Evolutionary conservation across 2,329 filamentous ascomycete genomes (phyloP), one percentile per base, ranked within the genome.

Genomic region (Aspergillus quadricinctus): DNA sequence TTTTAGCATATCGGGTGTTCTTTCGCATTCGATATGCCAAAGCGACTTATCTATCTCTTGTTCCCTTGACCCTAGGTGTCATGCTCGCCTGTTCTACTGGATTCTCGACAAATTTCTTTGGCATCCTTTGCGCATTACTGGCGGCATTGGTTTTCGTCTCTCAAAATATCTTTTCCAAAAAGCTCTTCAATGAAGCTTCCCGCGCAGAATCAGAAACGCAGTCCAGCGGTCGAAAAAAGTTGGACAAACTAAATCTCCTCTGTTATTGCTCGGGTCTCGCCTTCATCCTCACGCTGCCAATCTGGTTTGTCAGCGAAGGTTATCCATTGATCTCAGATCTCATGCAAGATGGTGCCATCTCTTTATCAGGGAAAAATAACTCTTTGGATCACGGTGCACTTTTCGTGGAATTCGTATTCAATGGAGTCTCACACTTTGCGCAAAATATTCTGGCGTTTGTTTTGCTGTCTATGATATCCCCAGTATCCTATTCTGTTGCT

Each of bases 101-200:
- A 68, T 92, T 96, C 65, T 88, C 86, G 23, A 93, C 90, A 29
- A 92, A 99, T 69, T 83, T 97, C 60, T 82, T 94, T 52, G 94
- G 94, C n/a, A 88, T 99, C 19, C 67, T 93, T 10, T 93, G 92
- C 67, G 92, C 94, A 3, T 87, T 99, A 40, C 79, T 90, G 35
- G 92, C 91, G n/a, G 91, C 94, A 7, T 79, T 97, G 55, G 88
- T 97, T 62, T 99, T 99, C 69, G 94, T 99, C 37, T 94, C 92
- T 0, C 94, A 99, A 71, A 99, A 99, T 70, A 99, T 99, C 56
- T 96, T 97, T 63, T 97, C 93, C 21, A 99, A 99, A 76, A 90
- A 91, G 63, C 85, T 99, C 9, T 99, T 99, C 80, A 99, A 97
- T 72, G 92, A 97, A 70, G 91, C 90, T 6, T 88, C 91, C 6